Evolutionary conservation across 768 basidiomycete species (phyloP), one percentile per base, ranked within the genome.

Genomic region (Butyriboletus loyo): DNA sequence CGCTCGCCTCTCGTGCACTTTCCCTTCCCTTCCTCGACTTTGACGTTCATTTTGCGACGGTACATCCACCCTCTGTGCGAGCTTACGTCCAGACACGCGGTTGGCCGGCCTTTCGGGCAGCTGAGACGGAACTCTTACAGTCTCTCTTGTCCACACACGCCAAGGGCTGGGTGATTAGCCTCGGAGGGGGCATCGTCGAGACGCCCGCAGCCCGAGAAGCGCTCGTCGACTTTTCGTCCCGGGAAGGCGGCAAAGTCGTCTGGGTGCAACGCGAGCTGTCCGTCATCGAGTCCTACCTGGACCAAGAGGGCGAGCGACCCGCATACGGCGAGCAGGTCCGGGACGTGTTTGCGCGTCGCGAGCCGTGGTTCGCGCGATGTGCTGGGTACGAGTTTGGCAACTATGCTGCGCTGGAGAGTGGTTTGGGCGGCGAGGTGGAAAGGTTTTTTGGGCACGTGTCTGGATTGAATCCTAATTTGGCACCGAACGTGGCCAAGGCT

Each of bases 181-280:
- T 97, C 19, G 96, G 97, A 4, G 97, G 97, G 4, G 96, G 96
- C 1, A 85, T 98, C 52, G 92, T 98, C 28, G 96, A 99, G 71
- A 89, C 85, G 0, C 78, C 85, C 1, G 79, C 75, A 37, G 88
- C 92, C 13, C 77, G 95, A 28, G 75, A 87, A 17, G 63, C 90
- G 5, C 75, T 99, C 53, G 79, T 84, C 67, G 70, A 76, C 17
- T 94, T 90, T 66, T 77, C 76, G 28, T 71, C 70, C 30, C 75
- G 66, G 7, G 54, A 60, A 19, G 74, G 74, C 25, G 89, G 90
- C 5, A 82, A 85, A 7, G 90, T 99, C 11, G 87, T 98, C 4
- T 86, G 95, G 68, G 79, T 98, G 53, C 79, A 84, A 19, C 81
- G 97, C 14, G 85, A 90, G 31, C 70, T 92, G 30, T 81, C 84